phyloP scores from a whole-genome alignment of 2,329 filamentous ascomycete species.

The Diaporthe helianthi region DNA sequence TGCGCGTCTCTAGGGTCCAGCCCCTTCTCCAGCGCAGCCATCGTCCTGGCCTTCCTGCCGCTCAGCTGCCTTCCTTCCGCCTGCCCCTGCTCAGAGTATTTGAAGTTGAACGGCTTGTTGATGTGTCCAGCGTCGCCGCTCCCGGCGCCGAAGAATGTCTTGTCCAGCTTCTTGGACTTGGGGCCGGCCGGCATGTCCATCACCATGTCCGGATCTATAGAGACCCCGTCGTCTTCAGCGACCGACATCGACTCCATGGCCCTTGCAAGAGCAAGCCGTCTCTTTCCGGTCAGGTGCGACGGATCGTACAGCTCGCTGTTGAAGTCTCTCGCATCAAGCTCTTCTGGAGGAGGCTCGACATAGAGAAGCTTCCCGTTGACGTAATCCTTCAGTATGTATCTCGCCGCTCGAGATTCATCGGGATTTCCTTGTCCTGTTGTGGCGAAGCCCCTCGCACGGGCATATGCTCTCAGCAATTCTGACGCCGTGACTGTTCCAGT shows the following conservation, averaged over 20 bases:
- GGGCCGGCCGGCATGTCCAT: conserved; percentile 62
- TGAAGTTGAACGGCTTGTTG: conserved; percentile 84
- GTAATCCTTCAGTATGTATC: conserved; percentile 94
- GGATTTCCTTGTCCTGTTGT: conserved; percentile 90
- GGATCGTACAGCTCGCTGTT: conserved; percentile 90
- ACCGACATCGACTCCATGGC: conserved; percentile 56
- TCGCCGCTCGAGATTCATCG: conserved; percentile 89
- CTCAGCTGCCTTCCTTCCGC: conserved; percentile 62
- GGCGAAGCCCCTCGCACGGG: conserved; percentile 86
- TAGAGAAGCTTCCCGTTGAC: conserved; percentile 95
- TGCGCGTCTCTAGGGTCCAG: conserved; percentile 81
- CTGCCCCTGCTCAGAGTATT: conserved; percentile 83
- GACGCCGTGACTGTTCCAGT: conserved; percentile 84
- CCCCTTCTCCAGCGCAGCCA: conserved; percentile 84
- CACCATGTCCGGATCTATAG: conserved; percentile 55
- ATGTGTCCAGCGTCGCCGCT: conserved; percentile 70
- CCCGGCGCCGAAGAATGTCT: conserved; percentile 81
- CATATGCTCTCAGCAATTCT: conserved; percentile 86
- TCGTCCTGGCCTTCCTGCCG: conserved; percentile 80
- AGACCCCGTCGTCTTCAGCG: conserved; percentile 45
- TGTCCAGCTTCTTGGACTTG: conserved; percentile 82
- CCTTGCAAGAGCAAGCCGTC: conserved; percentile 68
- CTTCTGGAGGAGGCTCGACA: conserved; percentile 82
- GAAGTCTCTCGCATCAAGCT: conserved; percentile 77
- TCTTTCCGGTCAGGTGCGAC: conserved; percentile 80